phyloP scores from a whole-genome alignment of 2,329 filamentous ascomycete species.

The Huntiella omanensis region DNA sequence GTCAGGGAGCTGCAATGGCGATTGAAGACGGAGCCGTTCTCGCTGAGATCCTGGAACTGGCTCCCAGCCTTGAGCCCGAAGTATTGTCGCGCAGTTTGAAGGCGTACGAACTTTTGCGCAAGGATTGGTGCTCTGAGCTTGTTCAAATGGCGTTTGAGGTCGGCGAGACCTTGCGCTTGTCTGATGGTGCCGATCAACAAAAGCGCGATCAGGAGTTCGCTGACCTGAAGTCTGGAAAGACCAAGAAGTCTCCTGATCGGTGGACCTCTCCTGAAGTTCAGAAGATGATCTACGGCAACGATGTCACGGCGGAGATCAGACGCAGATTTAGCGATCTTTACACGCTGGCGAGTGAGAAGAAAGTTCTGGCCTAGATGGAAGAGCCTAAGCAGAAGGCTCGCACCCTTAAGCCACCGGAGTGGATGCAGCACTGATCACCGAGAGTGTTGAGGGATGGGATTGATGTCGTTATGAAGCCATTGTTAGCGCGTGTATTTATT shows the following conservation, averaged over 20 bases:
- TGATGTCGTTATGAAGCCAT: background rate
- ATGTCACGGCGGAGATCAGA: constrained; percentile 36
- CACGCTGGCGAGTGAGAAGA: constrained; percentile 11
- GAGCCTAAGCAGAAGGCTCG: too few relatives aligned
- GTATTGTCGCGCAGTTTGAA: constrained; percentile 30
- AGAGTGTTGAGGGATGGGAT: background rate
- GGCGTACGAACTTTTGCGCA: constrained; percentile 37
- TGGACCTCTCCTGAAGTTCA: constrained; percentile 54
- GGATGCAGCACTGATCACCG: background rate
- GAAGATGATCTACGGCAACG: constrained; percentile 44
- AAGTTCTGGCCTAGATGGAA: too few relatives aligned
- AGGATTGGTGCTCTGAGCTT: constrained; percentile 32
- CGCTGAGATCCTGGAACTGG: constrained; percentile 29
- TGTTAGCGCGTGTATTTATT: too few relatives aligned
- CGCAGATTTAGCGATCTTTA: constrained; percentile 31
- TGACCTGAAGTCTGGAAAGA: constrained; percentile 28
- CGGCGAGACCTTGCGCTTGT: constrained; percentile 36
- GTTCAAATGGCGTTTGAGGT: constrained; percentile 35
- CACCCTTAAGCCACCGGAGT: too few relatives aligned
- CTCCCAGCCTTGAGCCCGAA: constrained; percentile 19
- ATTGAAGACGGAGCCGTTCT: constrained; percentile 47
- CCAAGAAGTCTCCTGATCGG: constrained; percentile 40
- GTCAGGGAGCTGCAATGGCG: constrained; percentile 48
- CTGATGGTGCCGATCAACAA: constrained; percentile 37
- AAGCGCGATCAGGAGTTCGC: constrained; percentile 39